Percentiles rank a stretch among this genome's conserved stretches.
phyloP scores from a whole-genome alignment of 148 eudicot species.

The Salicornia ramosissima region DNA sequence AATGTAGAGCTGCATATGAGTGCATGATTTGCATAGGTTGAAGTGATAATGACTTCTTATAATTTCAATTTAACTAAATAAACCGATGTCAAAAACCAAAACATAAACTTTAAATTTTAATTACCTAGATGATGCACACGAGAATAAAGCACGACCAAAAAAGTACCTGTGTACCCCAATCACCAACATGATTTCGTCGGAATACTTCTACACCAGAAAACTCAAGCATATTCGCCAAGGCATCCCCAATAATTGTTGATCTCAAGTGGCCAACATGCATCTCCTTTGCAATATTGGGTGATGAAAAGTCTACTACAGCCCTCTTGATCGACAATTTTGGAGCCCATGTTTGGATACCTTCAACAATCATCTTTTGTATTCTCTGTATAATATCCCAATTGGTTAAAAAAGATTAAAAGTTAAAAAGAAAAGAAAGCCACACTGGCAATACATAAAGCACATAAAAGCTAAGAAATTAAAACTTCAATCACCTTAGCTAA shows the following conservation, averaged over 20 bases:
- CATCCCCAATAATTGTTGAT: constrained; percentile 88
- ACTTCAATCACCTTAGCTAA: constrained; percentile 56
- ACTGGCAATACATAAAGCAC: not conserved
- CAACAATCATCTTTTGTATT: constrained; percentile 66
- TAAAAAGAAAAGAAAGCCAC: too few relatives aligned
- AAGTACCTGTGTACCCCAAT: constrained; percentile 94
- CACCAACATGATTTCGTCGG: constrained; percentile 92
- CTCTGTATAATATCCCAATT: constrained; percentile 38
- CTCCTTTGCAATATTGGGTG: constrained; percentile 94
- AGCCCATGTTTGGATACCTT: constrained; percentile 82
- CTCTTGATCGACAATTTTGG: constrained; percentile 59
- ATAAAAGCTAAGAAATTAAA: not conserved
- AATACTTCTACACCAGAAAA: constrained; percentile 77
- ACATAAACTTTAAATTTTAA: not conserved
- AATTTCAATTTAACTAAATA: not conserved
- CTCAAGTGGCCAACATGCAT: constrained; percentile 96
- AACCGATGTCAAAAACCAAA: not conserved
- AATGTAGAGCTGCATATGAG: too few relatives aligned
- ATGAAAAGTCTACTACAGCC: constrained; percentile 91
- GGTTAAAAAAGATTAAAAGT: not conserved
- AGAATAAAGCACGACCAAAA: not conserved
- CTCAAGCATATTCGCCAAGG: constrained; percentile 83
- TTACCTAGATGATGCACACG: not conserved
- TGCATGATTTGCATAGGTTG: not conserved
- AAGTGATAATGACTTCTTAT: not conserved